Conservation (phyloP, 2,329 filamentous ascomycete genomes). For the Alternaria triticina region DNA sequence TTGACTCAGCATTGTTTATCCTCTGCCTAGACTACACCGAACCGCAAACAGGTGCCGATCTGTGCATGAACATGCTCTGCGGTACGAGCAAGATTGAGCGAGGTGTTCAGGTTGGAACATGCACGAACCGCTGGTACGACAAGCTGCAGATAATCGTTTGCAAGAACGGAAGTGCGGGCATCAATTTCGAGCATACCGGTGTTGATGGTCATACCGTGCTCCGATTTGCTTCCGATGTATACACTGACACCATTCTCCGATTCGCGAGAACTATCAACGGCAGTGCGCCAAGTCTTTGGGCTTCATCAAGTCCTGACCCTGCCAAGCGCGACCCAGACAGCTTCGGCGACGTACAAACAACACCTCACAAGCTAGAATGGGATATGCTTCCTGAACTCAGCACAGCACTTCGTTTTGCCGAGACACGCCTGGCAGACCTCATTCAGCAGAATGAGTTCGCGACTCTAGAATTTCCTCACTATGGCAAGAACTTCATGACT, state of each 20-base stretch:
- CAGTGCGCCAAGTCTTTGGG: constrained; percentile 89
- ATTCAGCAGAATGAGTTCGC: constrained; percentile 97
- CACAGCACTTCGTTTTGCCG: constrained; percentile 91
- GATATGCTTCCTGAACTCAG: constrained; percentile 92
- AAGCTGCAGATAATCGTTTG: constrained; percentile 99
- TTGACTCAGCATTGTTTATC: constrained; percentile 91
- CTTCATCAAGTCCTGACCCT: constrained; percentile 87
- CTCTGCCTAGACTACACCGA: constrained; percentile 93
- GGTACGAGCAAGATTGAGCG: constrained; percentile 90
- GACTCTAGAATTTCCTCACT: constrained; percentile 85
- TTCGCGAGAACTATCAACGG: constrained; percentile 97
- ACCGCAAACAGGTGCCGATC: constrained; percentile 76
- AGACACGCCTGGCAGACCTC: constrained; percentile 90
- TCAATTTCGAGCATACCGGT: constrained; percentile 99
- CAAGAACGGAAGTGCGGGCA: constrained; percentile 96
- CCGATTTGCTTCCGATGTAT: constrained; percentile 93
- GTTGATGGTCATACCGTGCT: constrained; percentile 97
- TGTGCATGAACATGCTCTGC: constrained; percentile 99
- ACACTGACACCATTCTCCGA: constrained; percentile 95
- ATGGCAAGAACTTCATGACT: constrained; percentile 97
- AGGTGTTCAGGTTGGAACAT: constrained; percentile 95
- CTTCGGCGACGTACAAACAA: constrained; percentile 92
- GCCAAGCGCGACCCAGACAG: constrained; percentile 88
- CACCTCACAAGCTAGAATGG: constrained; percentile 96
- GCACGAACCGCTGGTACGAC: constrained; percentile 98